phyloP scores from a whole-genome alignment of 345 rosid genomes.

The Gossypium herbaceum region DNA sequence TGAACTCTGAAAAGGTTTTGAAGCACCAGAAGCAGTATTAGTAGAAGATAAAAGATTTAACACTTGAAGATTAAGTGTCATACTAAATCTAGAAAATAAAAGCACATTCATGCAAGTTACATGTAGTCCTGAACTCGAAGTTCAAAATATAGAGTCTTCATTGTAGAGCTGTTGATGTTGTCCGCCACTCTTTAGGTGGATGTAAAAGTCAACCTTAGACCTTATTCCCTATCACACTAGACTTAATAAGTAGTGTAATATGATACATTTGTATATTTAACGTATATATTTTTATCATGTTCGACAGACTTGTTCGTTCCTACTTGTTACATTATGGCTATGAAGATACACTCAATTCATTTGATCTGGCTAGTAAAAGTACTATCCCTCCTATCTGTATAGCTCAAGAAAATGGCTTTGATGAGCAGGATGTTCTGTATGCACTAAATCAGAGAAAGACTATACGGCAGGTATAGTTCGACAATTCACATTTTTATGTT shows the following conservation, averaged over 20 bases:
- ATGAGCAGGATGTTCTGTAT: constrained; percentile 54
- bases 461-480: constrained; percentile 67
- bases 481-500: neutral
- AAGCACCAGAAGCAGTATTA: neutral
- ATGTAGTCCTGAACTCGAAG: neutral
- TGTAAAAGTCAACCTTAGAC: neutral
- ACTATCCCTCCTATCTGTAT: constrained; percentile 61
- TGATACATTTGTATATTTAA: neutral
- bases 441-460: constrained; percentile 71
- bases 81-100: neutral
- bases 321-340: constrained; percentile 92
- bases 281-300: constrained; percentile 10
- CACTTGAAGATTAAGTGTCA: neutral
- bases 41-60: neutral
- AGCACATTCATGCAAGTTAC: neutral
- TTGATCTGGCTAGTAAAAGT: constrained; percentile 72
- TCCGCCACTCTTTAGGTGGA: neutral
- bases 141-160: neutral
- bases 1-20: neutral
- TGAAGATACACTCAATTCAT: constrained; percentile 85
- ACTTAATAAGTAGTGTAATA: neutral
- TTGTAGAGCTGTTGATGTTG: neutral
- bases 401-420: constrained; percentile 60
- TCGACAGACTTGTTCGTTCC: constrained; percentile 76
- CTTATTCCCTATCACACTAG: neutral